These are phyloP conservation scores for Melaleuca quinquenervia DNA, from an alignment of 345 rosid genomes.

Conservation along the genomic window DNA sequence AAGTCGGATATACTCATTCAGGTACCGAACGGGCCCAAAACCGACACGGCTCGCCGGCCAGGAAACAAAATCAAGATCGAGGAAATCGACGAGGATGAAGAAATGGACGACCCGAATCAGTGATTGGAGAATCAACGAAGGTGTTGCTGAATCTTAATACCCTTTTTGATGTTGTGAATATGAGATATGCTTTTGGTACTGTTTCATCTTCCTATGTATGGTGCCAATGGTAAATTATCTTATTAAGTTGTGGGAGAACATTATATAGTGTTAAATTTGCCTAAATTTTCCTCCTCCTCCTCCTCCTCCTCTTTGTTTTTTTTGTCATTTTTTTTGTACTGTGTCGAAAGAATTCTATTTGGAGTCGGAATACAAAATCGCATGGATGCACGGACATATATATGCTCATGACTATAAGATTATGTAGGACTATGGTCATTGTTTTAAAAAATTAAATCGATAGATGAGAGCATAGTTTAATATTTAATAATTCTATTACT, in stretches of 20 bases:
- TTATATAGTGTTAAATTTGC: no score
- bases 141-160: neutral
- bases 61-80: conserved; percentile 81
- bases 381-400: no score
- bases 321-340: no score
- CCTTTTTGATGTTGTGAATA: neutral
- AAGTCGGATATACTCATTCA: conserved; percentile 61
- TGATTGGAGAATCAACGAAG: neutral
- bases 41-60: conserved; percentile 39
- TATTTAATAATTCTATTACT: no score
- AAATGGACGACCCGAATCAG: conserved; percentile 17
- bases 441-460: no score
- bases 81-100: conserved; percentile 51
- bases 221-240: no score
- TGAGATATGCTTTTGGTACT: neutral
- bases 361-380: no score
- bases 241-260: no score
- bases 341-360: no score
- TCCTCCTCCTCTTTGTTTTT: neutral
- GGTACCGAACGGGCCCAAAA: conserved; percentile 22
- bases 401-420: no score
- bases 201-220: neutral
- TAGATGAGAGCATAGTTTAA: no score
- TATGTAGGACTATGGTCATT: no score
- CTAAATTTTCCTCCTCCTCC: neutral